These are phyloP conservation scores for Blastobotrys peoriensis DNA, from an alignment of 805 yeast genomes.

Conservation along the genomic window DNA sequence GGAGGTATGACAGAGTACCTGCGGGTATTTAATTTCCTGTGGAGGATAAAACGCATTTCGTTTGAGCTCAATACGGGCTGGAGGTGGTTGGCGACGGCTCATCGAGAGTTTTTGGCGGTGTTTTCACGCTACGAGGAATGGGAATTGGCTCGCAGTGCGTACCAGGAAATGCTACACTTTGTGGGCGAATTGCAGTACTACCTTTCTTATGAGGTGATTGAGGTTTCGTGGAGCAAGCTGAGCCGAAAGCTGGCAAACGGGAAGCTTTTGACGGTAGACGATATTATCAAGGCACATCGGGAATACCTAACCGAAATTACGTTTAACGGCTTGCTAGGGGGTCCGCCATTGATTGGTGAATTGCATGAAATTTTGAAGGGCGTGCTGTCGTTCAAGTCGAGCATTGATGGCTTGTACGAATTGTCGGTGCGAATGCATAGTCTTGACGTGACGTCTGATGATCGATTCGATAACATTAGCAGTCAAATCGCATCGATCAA, in stretches of 20 bases:
- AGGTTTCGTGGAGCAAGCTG: conserved; percentile 31
- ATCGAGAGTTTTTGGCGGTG: conserved; percentile 19
- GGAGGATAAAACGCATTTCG: conserved; percentile 66
- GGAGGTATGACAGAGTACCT: conserved; percentile 49
- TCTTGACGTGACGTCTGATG: neutral
- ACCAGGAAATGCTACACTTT: conserved; percentile 30
- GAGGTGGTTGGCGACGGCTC: conserved; percentile 32
- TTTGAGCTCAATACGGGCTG: conserved; percentile 46
- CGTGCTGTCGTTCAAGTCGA: conserved; percentile 23
- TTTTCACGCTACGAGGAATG: conserved; percentile 17
- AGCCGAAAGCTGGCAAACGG: conserved; percentile 20
- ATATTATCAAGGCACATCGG: conserved; percentile 30
- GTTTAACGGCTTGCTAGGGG: conserved; percentile 30
- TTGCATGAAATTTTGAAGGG: conserved; percentile 29
- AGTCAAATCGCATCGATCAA: conserved; percentile 16
- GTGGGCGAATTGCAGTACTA: conserved; percentile 32
- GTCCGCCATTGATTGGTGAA: conserved; percentile 21
- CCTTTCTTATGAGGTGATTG: conserved; percentile 33
- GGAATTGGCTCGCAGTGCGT: conserved; percentile 21
- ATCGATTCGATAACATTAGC: conserved; percentile 14
- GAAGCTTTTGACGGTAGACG: conserved; percentile 29
- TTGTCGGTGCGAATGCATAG: conserved; percentile 14
- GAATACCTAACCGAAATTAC: conserved; percentile 27
- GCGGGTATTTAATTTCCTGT: conserved; percentile 75
- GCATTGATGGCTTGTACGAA: conserved; percentile 21